phyloP scores from a whole-genome alignment of 768 basidiomycete species.

The Boletus bicolor region DNA sequence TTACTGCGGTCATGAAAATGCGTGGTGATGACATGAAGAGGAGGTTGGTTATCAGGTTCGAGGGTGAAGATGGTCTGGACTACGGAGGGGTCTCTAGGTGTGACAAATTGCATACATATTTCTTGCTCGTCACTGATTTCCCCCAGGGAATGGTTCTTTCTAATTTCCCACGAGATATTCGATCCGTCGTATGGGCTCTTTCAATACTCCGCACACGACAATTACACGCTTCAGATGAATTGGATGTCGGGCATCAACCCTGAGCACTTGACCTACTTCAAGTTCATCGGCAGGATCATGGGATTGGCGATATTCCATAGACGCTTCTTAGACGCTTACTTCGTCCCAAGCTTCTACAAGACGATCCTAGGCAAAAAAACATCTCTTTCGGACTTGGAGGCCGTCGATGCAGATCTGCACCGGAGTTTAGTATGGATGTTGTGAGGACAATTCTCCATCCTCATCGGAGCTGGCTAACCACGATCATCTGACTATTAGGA shows the following conservation, averaged over 20 bases:
- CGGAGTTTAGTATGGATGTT: slow-evolving; percentile 74
- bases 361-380: slow-evolving; percentile 65
- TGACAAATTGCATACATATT: slow-evolving; percentile 7
- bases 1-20: slow-evolving; percentile 78
- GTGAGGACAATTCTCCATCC: slow-evolving; percentile 38
- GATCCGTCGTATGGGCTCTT: slow-evolving; percentile 81
- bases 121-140: background rate
- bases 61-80: slow-evolving; percentile 77
- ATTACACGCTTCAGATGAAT: slow-evolving; percentile 79
- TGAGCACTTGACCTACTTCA: slow-evolving; percentile 77
- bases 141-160: slow-evolving; percentile 80
- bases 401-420: slow-evolving; percentile 65
- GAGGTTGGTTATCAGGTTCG: slow-evolving; percentile 70
- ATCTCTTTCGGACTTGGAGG: slow-evolving; percentile 61
- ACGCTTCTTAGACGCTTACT: slow-evolving; percentile 76
- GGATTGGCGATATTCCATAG: slow-evolving; percentile 77
- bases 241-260: slow-evolving; percentile 73
- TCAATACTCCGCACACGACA: slow-evolving; percentile 77
- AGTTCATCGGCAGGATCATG: slow-evolving; percentile 72
- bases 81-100: slow-evolving; percentile 76
- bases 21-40: slow-evolving; percentile 69
- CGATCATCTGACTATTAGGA: slow-evolving; percentile 37
- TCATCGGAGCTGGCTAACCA: background rate
- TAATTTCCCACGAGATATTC: slow-evolving; percentile 80
- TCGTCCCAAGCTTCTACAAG: slow-evolving; percentile 80